Base-by-base conservation (phyloP, 441 rosid species). In the Eruca vesicaria region DNA sequence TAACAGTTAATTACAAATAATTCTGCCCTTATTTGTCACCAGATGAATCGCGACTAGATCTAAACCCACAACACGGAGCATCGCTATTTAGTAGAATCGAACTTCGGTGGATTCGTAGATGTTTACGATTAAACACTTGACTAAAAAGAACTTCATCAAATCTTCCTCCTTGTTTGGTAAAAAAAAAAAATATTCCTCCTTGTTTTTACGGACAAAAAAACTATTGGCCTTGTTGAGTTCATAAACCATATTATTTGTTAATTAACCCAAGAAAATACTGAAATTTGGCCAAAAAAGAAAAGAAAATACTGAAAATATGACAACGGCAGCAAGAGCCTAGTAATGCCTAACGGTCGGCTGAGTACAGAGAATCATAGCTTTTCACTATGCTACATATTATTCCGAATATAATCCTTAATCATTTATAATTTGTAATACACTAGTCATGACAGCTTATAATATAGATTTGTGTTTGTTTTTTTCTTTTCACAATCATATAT, bases 341-440 rank as follows among this genome's bases (percentile, higher is more conserved):
- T 33, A 68, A 52, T 67, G 61, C 35, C 45, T 35, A 75, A 68
- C 74, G 70, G 70, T 76, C 69, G 23, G 50, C 18, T 26, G 43
- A 29, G 65, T 69, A 12, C 16, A 75, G 73, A 68, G 59, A 62
- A 69, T 63, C 74, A 9, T 60, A 67, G 64, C 69, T 70, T 56
- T 35, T 57, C 35, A 56, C 59, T 23, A 63, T 64, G 70, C 55
- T 21, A 58, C 19, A 11, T 26, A 3, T 15, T 43, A 1, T 33
- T 71, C 62, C 48, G 19, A 64, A 59, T 0, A 9, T 64, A 64
- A n/a, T 9, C 48, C 50, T 14, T 43, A 6, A n/a, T n/a, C n/a
- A n/a, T n/a, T n/a, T n/a, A n/a, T n/a, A n/a, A n/a, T n/a, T n/a
- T n/a, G n/a, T n/a, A n/a, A n/a, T n/a, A n/a, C n/a, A n/a, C n/a